Conservation (phyloP, 179 eudicot species). For the Spergularia azorica region DNA sequence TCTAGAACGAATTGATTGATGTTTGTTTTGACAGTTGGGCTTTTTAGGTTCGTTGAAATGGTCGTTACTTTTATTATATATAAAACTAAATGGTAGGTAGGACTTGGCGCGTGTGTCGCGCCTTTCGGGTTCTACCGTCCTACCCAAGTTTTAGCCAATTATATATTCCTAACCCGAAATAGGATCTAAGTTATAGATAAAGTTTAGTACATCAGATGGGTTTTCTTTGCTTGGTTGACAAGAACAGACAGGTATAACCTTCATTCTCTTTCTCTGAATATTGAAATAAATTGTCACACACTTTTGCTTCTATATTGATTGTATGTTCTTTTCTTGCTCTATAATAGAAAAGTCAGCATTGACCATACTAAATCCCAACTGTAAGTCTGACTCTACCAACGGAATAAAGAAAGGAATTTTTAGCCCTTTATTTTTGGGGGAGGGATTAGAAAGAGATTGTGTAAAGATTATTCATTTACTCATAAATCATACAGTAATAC, state of each 20-base stretch:
- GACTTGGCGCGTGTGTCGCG: not conserved
- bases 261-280: not conserved
- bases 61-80: conserved; percentile 16
- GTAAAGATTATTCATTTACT: no score
- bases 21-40: conserved; percentile 22
- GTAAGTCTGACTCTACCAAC: conserved; percentile 18
- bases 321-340: conserved; percentile 35
- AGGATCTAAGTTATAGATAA: not conserved
- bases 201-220: conserved; percentile 18
- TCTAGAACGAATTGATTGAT: conserved; percentile 7
- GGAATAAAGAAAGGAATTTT: conserved; percentile 33
- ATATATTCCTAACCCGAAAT: not conserved
- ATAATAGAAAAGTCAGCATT: conserved; percentile 19
- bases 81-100: not conserved
- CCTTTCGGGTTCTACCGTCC: not conserved
- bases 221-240: conserved; percentile 36
- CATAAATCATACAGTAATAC: no score
- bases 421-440: not conserved
- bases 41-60: conserved; percentile 26
- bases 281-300: no score
- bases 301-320: no score
- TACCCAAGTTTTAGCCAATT: conserved; percentile 2
- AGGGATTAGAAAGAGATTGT: no score
- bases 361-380: conserved; percentile 14
- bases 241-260: conserved; percentile 26